These are phyloP conservation scores for Diutina pseudorugosa DNA, from an alignment of 1,139 yeast species.

Conservation along the genomic window DNA sequence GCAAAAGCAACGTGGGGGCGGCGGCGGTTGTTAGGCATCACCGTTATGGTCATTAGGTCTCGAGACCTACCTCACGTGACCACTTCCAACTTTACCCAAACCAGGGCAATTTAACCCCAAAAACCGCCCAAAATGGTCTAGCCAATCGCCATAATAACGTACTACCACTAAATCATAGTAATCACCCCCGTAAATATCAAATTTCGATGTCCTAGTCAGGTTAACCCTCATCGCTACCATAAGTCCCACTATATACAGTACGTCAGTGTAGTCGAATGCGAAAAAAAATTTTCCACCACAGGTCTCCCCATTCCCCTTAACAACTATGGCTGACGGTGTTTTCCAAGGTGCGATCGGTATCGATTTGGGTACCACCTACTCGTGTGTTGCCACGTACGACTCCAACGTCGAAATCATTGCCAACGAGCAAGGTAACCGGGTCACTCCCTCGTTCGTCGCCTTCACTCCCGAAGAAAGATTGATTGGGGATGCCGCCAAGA, in stretches of 20 bases:
- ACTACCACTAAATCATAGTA: neutral
- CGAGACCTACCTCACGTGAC: neutral
- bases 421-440: constrained; percentile 99
- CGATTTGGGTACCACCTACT: constrained; percentile 98
- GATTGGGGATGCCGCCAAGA: constrained; percentile 98
- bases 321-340: constrained; percentile 88
- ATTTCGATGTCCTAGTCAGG: neutral
- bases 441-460: constrained; percentile 96
- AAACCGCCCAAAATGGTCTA: too few species aligned
- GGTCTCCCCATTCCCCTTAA: neutral
- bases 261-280: neutral
- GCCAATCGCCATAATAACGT: too few species aligned
- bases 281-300: neutral
- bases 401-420: constrained; percentile 88
- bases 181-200: neutral
- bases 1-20: neutral
- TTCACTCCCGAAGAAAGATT: constrained; percentile 96
- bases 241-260: neutral
- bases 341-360: constrained; percentile 99
- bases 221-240: neutral
- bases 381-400: constrained; percentile 95
- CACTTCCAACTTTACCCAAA: too few species aligned
- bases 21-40: neutral
- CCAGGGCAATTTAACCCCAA: neutral
- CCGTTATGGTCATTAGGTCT: neutral